Percentiles rank a stretch among this genome's conserved stretches.
These are phyloP conservation scores for Basidiobolus meristosporus DNA, from an alignment of 371 early-diverging fungal genomes.

Conservation along the genomic window DNA sequence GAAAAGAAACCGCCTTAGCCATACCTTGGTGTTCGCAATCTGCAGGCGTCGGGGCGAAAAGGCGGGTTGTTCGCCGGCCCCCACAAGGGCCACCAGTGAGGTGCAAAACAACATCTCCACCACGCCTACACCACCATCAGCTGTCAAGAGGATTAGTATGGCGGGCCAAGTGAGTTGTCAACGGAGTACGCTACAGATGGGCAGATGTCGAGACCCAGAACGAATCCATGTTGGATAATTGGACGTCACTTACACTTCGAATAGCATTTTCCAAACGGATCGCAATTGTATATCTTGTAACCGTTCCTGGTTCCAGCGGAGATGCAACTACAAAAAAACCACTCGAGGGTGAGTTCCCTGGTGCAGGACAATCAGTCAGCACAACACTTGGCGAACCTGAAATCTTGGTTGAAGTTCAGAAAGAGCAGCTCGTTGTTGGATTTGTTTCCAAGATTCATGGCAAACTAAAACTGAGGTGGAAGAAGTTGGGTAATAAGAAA, in stretches of 20 bases:
- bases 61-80: constrained; percentile 76
- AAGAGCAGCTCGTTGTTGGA: constrained; percentile 35
- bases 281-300: constrained; percentile 84
- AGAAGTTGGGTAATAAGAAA: no score
- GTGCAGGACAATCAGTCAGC: no score
- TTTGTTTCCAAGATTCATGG: constrained; percentile 16
- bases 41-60: constrained; percentile 79
- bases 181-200: no score
- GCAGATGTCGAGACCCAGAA: no score
- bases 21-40: constrained; percentile 87
- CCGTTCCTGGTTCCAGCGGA: constrained; percentile 75
- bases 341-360: no score
- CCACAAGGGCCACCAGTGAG: constrained; percentile 87
- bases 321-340: constrained; percentile 39
- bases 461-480: no score
- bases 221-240: not conserved
- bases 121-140: constrained; percentile 73
- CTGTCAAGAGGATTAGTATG: constrained; percentile 13
- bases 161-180: no score
- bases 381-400: no score
- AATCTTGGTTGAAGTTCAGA: constrained; percentile 87
- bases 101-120: constrained; percentile 95
- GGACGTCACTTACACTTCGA: constrained; percentile 39
- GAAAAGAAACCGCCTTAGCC: no score
- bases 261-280: constrained; percentile 86